These are phyloP conservation scores for Coemansia sp. DNA, from an alignment of 192 early-diverging fungal species.

Conservation along the genomic window DNA sequence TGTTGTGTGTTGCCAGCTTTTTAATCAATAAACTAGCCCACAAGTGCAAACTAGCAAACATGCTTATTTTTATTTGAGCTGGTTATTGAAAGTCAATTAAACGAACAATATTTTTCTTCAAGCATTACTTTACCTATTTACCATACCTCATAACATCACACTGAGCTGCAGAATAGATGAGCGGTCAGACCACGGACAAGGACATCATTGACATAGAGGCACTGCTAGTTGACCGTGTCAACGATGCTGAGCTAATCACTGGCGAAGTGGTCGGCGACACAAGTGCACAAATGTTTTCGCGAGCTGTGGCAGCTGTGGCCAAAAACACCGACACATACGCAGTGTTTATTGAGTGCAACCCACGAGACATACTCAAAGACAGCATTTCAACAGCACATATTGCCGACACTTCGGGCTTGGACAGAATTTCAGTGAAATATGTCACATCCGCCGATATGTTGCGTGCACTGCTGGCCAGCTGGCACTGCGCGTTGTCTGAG, in stretches of 20 bases:
- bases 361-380: constrained; percentile 11
- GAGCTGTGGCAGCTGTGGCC: constrained; percentile 13
- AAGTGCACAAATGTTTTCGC: constrained; percentile 23
- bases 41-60: too few relatives aligned
- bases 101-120: too few relatives aligned
- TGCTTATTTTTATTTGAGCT: too few relatives aligned
- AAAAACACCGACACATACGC: background rate
- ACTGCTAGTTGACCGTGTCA: constrained; percentile 36
- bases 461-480: constrained; percentile 38
- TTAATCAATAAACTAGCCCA: too few relatives aligned
- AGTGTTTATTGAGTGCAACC: constrained; percentile 37
- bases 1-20: too few relatives aligned
- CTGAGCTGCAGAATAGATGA: too few relatives aligned
- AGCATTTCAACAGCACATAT: constrained; percentile 3
- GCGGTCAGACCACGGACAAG: background rate
- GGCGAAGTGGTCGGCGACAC: constrained; percentile 8
- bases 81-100: too few relatives aligned
- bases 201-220: constrained; percentile 21
- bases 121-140: too few relatives aligned
- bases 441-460: constrained; percentile 24
- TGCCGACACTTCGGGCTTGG: constrained; percentile 8
- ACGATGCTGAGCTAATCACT: constrained; percentile 18
- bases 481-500: constrained; percentile 19
- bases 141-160: too few relatives aligned
- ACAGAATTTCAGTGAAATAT: constrained; percentile 27